Conservation (phyloP, 2,329 filamentous ascomycete genomes). For the Teratosphaeria destructans region DNA sequence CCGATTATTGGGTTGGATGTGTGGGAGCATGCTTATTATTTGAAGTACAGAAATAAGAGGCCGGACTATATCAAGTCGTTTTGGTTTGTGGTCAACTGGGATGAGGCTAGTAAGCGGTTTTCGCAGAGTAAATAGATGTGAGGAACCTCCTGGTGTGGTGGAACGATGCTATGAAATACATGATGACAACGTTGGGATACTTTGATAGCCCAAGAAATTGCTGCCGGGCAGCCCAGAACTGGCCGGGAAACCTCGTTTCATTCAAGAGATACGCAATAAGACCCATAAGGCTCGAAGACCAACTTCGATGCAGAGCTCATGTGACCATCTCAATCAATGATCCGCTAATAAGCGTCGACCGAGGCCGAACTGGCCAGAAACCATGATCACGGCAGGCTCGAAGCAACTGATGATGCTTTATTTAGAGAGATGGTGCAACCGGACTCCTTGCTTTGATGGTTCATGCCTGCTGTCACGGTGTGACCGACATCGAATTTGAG, state of each 20-base stretch:
- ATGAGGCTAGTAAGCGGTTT: constrained; percentile 55
- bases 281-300: not conserved
- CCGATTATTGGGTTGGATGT: constrained; percentile 74
- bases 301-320: not conserved
- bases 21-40: constrained; percentile 90
- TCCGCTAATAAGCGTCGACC: not conserved
- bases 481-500: too few species aligned
- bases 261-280: too few species aligned
- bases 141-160: too few species aligned
- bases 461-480: too few species aligned
- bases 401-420: too few species aligned
- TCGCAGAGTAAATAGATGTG: constrained; percentile 1
- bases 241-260: too few species aligned
- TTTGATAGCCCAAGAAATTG: not conserved
- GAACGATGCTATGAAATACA: not conserved
- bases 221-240: too few species aligned
- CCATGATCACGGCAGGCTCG: too few species aligned
- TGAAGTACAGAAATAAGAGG: constrained; percentile 72
- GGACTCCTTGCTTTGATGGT: too few species aligned
- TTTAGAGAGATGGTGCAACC: too few species aligned
- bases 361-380: too few species aligned
- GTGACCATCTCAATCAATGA: not conserved
- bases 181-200: not conserved
- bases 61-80: constrained; percentile 65
- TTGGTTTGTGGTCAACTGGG: constrained; percentile 73